Evolutionary conservation across 2,329 filamentous ascomycete species (phyloP), one percentile per base, ranked within the genome.

Genomic region (Fusarium aywerte): DNA sequence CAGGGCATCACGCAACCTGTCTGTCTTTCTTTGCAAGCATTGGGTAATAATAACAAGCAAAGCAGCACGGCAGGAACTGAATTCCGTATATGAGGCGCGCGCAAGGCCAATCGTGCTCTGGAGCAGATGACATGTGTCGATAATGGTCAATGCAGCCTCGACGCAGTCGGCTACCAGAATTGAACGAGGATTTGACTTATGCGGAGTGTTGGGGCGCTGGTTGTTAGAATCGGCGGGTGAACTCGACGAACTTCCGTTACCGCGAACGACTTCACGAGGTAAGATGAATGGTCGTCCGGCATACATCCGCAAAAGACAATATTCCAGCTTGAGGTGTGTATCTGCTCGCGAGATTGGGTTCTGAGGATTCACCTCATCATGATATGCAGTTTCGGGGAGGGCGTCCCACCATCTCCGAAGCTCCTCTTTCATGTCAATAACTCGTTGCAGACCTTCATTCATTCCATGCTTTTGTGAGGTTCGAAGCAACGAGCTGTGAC

Each of bases 51-150:
- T 75, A 27, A 86, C 84, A 4, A 86, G 77, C 7, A 86, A 75
- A 10, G 84, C 84, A 11, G 83, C 84, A 39, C 84, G 83, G 49
- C 83, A 85, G 4, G 84, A 83, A 69, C 82, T 85, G 69, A 85
- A 86, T 64, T 87, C 84, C 5, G 83, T 85, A 67, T 86, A 86
- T 0, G 83, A 85, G 4, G 84, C 83, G 29, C 83, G 80, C 7
- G 84, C 84, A 51, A 86, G 82, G 16, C 84, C 84, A 15, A 82
- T 80, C n/a, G 80, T 82, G 42, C 81, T 80, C 36, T 81, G 80
- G 6, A 86, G 79, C 5, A 81, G 75, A 38, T 80, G 80, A 62
- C 84, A 85, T 6, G 84, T 79, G 40, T 84, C 80, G 18, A 86
- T 78, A 12, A 84, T 81, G 56, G 81, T 79, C 27, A 85, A 72